Conservation (phyloP, 2,329 filamentous ascomycete species). For the Stagonosporopsis tanaceti region DNA sequence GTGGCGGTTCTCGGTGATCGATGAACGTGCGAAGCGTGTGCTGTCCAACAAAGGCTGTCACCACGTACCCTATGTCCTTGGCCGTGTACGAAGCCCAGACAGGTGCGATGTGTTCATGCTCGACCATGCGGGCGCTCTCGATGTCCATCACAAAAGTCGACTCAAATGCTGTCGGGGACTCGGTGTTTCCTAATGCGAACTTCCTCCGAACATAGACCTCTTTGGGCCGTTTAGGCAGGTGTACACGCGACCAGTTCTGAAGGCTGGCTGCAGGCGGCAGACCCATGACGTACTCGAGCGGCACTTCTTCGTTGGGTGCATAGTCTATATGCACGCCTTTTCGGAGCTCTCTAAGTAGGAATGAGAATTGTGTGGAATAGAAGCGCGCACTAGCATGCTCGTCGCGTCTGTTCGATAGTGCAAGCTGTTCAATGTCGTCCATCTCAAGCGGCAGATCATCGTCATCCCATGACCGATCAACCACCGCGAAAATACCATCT, state of each 20-base stretch:
- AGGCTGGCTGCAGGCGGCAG: conserved; percentile 57
- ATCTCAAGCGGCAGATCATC: conserved; percentile 74
- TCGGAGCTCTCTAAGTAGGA: conserved; percentile 70
- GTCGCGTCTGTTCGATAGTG: conserved; percentile 66
- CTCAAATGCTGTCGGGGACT: conserved; percentile 41
- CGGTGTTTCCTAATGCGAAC: conserved; percentile 59
- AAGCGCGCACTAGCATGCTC: conserved; percentile 73
- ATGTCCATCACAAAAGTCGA: conserved; percentile 68
- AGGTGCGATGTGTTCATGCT: conserved; percentile 74
- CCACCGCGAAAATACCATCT: conserved; percentile 76
- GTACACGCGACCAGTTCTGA: conserved; percentile 66
- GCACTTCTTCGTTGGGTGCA: conserved; percentile 72
- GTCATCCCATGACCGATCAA: conserved; percentile 81
- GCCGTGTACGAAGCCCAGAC: conserved; percentile 76
- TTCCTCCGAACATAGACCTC: conserved; percentile 66
- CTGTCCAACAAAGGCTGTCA: conserved; percentile 73
- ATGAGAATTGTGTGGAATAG: conserved; percentile 74
- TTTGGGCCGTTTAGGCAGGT: conserved; percentile 68
- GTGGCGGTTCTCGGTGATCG: conserved; percentile 65
- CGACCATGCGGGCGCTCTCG: conserved; percentile 64
- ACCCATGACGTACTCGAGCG: conserved; percentile 71
- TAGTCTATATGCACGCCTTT: conserved; percentile 70
- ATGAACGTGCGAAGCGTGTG: conserved; percentile 73
- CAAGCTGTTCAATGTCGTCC: conserved; percentile 70
- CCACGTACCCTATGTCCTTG: conserved; percentile 68